phyloP scores from a whole-genome alignment of 179 eudicot species.

The Silene noctiflora region DNA sequence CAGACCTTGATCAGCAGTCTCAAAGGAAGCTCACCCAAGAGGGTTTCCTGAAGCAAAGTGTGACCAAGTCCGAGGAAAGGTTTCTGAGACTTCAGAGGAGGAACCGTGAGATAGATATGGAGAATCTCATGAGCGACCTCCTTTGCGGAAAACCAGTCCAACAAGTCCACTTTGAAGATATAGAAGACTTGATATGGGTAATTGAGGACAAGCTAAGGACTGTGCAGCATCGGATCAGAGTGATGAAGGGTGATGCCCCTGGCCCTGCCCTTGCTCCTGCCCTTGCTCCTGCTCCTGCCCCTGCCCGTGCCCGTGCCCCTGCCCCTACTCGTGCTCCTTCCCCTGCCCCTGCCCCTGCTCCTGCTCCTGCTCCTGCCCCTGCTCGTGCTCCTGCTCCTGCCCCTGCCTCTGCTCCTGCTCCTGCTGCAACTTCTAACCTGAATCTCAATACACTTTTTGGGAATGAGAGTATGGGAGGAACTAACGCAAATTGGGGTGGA shows the following conservation, averaged over 20 bases:
- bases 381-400: background rate
- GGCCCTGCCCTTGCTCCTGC: background rate
- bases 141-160: constrained; percentile 7
- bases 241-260: background rate
- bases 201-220: constrained; percentile 14
- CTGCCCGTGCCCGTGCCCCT: background rate
- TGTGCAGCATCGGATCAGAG: constrained; percentile 9
- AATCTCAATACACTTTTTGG: constrained; percentile 3
- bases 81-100: constrained; percentile 7
- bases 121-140: constrained; percentile 11
- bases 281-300: background rate
- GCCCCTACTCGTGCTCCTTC: no score
- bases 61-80: constrained; percentile 24
- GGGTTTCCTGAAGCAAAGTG: constrained; percentile 10
- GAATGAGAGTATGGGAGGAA: background rate
- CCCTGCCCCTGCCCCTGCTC: background rate
- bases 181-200: constrained; percentile 18
- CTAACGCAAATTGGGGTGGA: background rate
- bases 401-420: background rate
- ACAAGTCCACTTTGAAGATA: background rate
- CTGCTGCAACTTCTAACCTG: background rate
- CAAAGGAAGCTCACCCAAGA: constrained; percentile 19
- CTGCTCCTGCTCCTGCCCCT: background rate
- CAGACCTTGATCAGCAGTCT: constrained; percentile 10
- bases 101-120: constrained; percentile 27